These are phyloP conservation scores for Rhododendron ferrugineum DNA, from an alignment of 148 eudicot genomes.

Conservation along the genomic window DNA sequence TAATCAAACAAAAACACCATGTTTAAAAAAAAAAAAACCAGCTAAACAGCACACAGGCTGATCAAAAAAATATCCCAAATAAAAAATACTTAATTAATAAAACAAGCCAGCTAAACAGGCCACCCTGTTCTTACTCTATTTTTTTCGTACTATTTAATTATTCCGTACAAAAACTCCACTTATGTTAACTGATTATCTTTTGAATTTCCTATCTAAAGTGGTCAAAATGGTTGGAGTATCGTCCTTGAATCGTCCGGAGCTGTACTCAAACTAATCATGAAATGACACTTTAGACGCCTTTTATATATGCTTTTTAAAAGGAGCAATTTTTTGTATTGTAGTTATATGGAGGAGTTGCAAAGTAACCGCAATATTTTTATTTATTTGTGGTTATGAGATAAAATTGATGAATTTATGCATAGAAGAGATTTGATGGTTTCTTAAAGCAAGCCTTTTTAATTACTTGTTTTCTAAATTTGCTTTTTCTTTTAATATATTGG, in stretches of 20 bases:
- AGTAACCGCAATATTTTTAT: no score
- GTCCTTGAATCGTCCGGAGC: not conserved
- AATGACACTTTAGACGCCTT: no score
- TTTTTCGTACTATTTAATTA: not conserved
- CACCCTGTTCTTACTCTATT: not conserved
- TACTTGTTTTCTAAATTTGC: no score
- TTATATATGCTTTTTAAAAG: no score
- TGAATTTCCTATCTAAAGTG: not conserved
- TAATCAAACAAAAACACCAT: not conserved
- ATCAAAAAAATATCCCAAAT: no score
- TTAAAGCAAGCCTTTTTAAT: no score
- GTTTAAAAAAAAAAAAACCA: not conserved
- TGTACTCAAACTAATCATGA: not conserved
- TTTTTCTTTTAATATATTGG: no score
- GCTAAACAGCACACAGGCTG: not conserved
- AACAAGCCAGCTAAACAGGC: not conserved
- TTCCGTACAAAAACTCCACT: not conserved
- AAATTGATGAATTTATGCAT: no score
- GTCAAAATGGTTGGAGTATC: not conserved
- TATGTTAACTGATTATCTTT: not conserved
- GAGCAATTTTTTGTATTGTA: no score
- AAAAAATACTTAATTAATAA: not conserved
- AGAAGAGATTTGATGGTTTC: no score
- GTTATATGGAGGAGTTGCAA: no score
- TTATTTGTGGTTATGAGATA: no score